Percentiles rank a stretch among this genome's conserved stretches.
These are phyloP conservation scores for Pleurotus citrinopileatus DNA, from an alignment of 768 basidiomycete genomes.

Conservation along the genomic window DNA sequence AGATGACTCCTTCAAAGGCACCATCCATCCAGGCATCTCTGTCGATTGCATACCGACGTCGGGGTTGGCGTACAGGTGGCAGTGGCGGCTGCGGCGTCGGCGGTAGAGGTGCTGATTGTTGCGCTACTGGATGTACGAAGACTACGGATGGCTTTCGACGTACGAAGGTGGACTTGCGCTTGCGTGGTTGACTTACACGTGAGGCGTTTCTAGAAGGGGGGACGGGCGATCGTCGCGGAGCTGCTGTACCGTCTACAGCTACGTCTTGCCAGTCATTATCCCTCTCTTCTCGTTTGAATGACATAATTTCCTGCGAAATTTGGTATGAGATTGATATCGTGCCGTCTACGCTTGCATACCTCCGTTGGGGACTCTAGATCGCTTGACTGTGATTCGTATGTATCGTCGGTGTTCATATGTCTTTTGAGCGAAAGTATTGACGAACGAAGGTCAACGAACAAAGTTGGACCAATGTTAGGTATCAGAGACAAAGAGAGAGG, in stretches of 20 bases:
- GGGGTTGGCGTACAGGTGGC: conserved; percentile 8
- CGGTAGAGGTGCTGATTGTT: too few relatives aligned
- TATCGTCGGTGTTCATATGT: too few relatives aligned
- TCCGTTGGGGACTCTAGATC: not conserved
- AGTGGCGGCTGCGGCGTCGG: too few relatives aligned
- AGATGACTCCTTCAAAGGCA: conserved; percentile 27
- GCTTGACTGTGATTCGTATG: too few relatives aligned
- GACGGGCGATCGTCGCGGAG: too few relatives aligned
- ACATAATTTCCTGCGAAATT: not conserved
- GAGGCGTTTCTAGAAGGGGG: too few relatives aligned
- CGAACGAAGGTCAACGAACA: too few relatives aligned
- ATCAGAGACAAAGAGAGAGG: too few relatives aligned
- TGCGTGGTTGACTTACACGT: not conserved
- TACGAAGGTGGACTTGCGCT: not conserved
- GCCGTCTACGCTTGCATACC: not conserved
- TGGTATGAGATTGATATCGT: not conserved
- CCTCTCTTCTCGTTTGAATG: not conserved
- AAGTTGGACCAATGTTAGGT: too few relatives aligned
- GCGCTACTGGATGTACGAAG: conserved; percentile 1
- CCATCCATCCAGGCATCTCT: conserved; percentile 25
- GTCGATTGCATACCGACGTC: conserved; percentile 15
- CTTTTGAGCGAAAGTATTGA: too few relatives aligned
- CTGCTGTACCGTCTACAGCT: too few relatives aligned
- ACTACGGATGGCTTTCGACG: not conserved
- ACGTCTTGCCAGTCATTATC: not conserved